Evolutionary conservation across 2,329 filamentous ascomycete genomes (phyloP).

Genomic region (Aspergillus carbonarius): DNA sequence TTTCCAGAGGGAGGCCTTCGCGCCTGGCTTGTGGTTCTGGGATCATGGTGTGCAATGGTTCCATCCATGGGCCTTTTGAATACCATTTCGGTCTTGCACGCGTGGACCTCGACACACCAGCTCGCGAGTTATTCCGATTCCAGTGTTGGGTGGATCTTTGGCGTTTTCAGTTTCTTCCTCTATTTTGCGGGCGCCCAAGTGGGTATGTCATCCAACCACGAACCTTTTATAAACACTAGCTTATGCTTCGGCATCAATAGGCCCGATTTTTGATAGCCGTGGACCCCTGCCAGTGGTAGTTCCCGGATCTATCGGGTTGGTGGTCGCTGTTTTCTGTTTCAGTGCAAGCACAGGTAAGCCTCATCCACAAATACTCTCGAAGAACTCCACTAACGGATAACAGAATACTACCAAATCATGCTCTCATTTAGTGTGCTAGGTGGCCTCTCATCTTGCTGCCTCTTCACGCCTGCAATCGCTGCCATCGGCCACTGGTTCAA

Average conservation of each 20-base stretch:
- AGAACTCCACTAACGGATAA: conserved; percentile 13
- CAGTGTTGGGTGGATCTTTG: conserved; percentile 44
- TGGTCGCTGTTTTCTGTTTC: conserved; percentile 32
- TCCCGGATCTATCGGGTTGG: conserved; percentile 30
- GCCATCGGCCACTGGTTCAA: conserved; percentile 35
- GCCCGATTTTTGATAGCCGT: conserved; percentile 39
- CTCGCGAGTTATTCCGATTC: conserved; percentile 32
- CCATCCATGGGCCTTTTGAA: conserved; percentile 43
- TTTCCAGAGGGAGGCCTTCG: conserved; percentile 44
- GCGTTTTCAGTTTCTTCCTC: conserved; percentile 39
- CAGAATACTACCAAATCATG: conserved; percentile 39
- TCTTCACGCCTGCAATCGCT: conserved; percentile 31
- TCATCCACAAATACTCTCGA: not conserved
- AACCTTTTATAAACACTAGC: conserved; percentile 18
- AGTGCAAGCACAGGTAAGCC: conserved; percentile 1
- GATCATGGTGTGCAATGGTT: conserved; percentile 38
- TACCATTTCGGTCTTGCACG: conserved; percentile 39
- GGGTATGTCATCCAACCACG: conserved; percentile 1
- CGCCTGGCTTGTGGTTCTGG: conserved; percentile 46
- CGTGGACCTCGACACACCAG: conserved; percentile 38
- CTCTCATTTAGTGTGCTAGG: conserved; percentile 33
- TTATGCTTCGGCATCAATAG: not conserved
- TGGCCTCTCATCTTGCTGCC: conserved; percentile 25
- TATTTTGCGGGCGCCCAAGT: conserved; percentile 31
- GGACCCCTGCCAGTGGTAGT: conserved; percentile 33